Percentiles rank a stretch among this genome's conserved stretches.
Evolutionary conservation across 2,329 filamentous ascomycete genomes (phyloP).

Genomic region (Microdochium nivale): DNA sequence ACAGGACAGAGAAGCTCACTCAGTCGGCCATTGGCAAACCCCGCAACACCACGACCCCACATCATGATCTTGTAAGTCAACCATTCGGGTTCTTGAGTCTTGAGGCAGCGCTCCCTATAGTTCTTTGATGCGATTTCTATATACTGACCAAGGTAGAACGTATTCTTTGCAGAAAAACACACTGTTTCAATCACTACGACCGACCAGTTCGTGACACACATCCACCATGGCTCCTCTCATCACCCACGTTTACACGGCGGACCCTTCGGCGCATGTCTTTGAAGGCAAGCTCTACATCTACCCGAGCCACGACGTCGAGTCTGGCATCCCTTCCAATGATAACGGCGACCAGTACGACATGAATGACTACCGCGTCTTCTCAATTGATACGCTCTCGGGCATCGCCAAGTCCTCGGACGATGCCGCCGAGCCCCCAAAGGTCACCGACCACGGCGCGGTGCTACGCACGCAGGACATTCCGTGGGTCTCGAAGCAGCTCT

Average conservation of each 20-base stretch:
- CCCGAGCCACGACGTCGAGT: slow-evolving; percentile 72
- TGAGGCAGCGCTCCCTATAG: too few relatives aligned
- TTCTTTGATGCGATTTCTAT: too few relatives aligned
- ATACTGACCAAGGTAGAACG: neutral
- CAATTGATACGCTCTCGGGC: neutral
- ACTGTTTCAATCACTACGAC: too few relatives aligned
- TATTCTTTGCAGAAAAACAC: neutral
- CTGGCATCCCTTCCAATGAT: slow-evolving; percentile 67
- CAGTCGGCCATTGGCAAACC: slow-evolving; percentile 4
- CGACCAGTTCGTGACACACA: slow-evolving; percentile 25
- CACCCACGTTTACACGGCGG: slow-evolving; percentile 68
- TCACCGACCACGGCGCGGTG: slow-evolving; percentile 66
- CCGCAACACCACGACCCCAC: slow-evolving; percentile 16
- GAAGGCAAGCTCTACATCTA: slow-evolving; percentile 70
- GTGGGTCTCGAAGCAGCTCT: slow-evolving; percentile 72
- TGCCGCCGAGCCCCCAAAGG: slow-evolving; percentile 36
- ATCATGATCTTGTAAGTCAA: slow-evolving; percentile 9
- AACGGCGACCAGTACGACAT: slow-evolving; percentile 83
- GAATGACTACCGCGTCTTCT: slow-evolving; percentile 69
- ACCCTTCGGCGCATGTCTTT: slow-evolving; percentile 75
- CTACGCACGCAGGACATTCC: slow-evolving; percentile 58
- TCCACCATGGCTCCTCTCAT: slow-evolving; percentile 51
- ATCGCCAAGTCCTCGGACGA: slow-evolving; percentile 45
- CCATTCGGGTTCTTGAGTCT: neutral
- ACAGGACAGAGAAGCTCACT: too few relatives aligned